Percentiles rank a stretch among this genome's conserved stretches.
These are phyloP conservation scores for Amanita rimosa DNA, from an alignment of 768 basidiomycete species.

Conservation along the genomic window DNA sequence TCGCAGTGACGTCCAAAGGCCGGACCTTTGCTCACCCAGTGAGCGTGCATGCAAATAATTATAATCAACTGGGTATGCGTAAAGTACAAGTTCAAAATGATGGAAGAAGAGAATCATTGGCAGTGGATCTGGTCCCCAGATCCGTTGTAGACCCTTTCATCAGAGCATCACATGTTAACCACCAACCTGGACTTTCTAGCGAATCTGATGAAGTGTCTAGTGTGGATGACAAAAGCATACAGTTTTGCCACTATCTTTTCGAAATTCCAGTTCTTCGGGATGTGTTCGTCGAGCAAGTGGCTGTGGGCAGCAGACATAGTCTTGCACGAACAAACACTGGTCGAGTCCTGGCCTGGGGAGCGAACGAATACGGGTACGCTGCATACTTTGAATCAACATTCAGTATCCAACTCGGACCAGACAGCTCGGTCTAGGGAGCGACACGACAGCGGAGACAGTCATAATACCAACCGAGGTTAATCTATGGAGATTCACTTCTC, in stretches of 20 bases:
- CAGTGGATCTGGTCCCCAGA: conserved; percentile 48
- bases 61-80: conserved; percentile 77
- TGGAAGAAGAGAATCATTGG: conserved; percentile 16
- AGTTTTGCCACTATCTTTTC: conserved; percentile 59
- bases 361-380: conserved; percentile 73
- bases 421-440: conserved; percentile 70
- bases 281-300: conserved; percentile 54
- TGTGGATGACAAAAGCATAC: conserved; percentile 32
- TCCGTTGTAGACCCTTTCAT: conserved; percentile 38
- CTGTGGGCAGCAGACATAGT: conserved; percentile 62
- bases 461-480: conserved; percentile 79
- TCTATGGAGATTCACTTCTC: conserved; percentile 47
- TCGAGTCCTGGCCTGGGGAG: conserved; percentile 80
- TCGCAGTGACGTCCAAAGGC: conserved; percentile 63
- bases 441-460: conserved; percentile 53
- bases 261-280: conserved; percentile 68
- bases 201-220: conserved; percentile 20
- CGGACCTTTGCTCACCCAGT: conserved; percentile 74
- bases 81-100: conserved; percentile 41
- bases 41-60: conserved; percentile 61
- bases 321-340: conserved; percentile 61
- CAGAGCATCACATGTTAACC: conserved; percentile 28
- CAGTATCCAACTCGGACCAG: conserved; percentile 22
- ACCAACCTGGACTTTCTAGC: conserved; percentile 16
- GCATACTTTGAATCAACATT: background rate